These are phyloP conservation scores for Candida nanaspora DNA, from an alignment of 805 yeast species.

Conservation along the genomic window DNA sequence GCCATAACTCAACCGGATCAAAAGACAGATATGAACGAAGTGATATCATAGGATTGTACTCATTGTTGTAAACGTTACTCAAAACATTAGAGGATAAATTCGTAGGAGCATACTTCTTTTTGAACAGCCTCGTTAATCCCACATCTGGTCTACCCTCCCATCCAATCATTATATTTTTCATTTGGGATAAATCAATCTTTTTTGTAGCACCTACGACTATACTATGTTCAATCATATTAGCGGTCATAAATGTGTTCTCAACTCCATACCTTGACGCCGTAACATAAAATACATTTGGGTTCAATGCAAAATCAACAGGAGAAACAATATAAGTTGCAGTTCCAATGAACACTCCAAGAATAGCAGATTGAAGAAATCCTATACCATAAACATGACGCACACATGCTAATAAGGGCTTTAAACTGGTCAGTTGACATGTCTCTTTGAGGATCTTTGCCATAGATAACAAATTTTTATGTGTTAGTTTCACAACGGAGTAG, in stretches of 20 bases:
- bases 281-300: constrained; percentile 65
- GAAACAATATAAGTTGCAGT: constrained; percentile 76
- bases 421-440: constrained; percentile 75
- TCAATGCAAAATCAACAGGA: constrained; percentile 67
- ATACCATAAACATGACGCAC: constrained; percentile 78
- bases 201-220: constrained; percentile 39
- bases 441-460: constrained; percentile 87
- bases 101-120: constrained; percentile 56
- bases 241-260: constrained; percentile 79
- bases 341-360: constrained; percentile 82
- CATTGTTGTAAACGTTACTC: constrained; percentile 71
- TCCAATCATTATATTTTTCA: constrained; percentile 80
- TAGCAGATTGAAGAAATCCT: constrained; percentile 81
- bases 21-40: constrained; percentile 82
- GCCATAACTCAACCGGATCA: constrained; percentile 79
- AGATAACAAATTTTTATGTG: constrained; percentile 60
- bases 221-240: constrained; percentile 76
- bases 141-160: constrained; percentile 69
- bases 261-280: constrained; percentile 71
- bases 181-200: constrained; percentile 50
- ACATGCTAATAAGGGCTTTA: constrained; percentile 74
- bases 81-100: constrained; percentile 62
- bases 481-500: constrained; percentile 48
- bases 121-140: constrained; percentile 47
- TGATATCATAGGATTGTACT: constrained; percentile 74